Evolutionary conservation across 768 basidiomycete genomes (phyloP), one percentile per base, ranked within the genome.

Genomic region (Coprinopsis marcescibilis): DNA sequence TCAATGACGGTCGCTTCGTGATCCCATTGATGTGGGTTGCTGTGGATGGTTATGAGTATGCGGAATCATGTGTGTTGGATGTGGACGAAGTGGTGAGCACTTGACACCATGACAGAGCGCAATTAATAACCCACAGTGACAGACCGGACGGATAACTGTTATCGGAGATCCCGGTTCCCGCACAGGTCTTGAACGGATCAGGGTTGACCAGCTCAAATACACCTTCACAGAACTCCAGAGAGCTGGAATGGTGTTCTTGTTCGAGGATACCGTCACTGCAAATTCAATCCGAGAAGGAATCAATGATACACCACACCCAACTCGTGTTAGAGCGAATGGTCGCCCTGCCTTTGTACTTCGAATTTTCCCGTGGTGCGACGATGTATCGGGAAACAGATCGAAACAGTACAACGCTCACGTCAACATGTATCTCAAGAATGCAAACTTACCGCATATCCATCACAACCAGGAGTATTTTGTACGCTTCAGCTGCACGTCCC

Each of bases 381-480:
- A 68, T 55, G 64, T 66, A 2, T 66, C 62, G 1, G 65, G 65
- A 25, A 60, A 66, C 54, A 45, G 39, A 14, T 61, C 49, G 50
- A 70, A 70, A 50, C 63, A 67, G 38, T 68, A 60, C 45, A 67
- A 70, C 39, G 43, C 57, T 0, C 66, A 69, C 43, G 61, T 48
- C 10, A 41, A 43, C 24, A 27, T 44, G 7, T 49, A 49, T 29
- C 17, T 33, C 21, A 7, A 33, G 17, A 42, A 48, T 20, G 10
- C 32, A 12, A 24, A n/a, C 7, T 8, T 48, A 3, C 47, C 47
- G 4, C 47, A 48, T 29, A 21, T 30, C 12, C 15, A 37, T 3
- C 34, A 42, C 15, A 19, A 42, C 8, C 48, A 49, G 23, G 48
- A 49, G 17, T 49, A 49, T 21, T 49, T 49, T 21, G 34, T 49